A percentile compares a stretch with the other conserved stretches of the same genome.
Conservation (phyloP, 768 basidiomycete species). For the Rhodotorula kratochvilovae region DNA sequence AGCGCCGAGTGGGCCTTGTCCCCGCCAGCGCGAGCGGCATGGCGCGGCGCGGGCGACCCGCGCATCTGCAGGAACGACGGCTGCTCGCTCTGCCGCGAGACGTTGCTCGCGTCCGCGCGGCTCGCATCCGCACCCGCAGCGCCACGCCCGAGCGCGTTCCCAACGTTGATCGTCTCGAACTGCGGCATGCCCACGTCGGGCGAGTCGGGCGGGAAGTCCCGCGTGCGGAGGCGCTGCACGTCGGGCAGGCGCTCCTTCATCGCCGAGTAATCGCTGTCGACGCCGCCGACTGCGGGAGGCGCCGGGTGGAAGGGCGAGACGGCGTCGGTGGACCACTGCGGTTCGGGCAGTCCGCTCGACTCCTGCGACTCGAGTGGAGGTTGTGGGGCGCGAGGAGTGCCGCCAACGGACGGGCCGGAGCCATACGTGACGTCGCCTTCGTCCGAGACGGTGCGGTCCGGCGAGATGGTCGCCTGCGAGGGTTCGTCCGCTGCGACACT, state of each 20-base stretch:
- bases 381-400: conserved; percentile 5
- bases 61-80: conserved; percentile 17
- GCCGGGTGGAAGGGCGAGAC: conserved; percentile 1
- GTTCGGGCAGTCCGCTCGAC: conserved; percentile 6
- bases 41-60: not conserved
- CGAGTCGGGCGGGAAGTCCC: conserved; percentile 40
- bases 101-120: not conserved
- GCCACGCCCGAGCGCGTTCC: not conserved
- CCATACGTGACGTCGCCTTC: conserved; percentile 17
- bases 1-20: conserved; percentile 41
- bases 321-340: conserved; percentile 15
- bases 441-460: conserved; percentile 24
- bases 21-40: not conserved
- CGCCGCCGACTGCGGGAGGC: not conserved
- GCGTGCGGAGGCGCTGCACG: conserved; percentile 17
- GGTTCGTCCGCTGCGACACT: conserved; percentile 57
- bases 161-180: conserved; percentile 34
- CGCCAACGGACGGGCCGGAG: conserved; percentile 5
- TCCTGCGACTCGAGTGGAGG: not conserved
- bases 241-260: conserved; percentile 2
- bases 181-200: conserved; percentile 40
- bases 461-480: conserved; percentile 40
- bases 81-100: conserved; percentile 14
- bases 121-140: not conserved
- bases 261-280: conserved; percentile 7